These are phyloP conservation scores for Rubroboletus satanas DNA, from an alignment of 768 basidiomycete genomes.

Conservation along the genomic window DNA sequence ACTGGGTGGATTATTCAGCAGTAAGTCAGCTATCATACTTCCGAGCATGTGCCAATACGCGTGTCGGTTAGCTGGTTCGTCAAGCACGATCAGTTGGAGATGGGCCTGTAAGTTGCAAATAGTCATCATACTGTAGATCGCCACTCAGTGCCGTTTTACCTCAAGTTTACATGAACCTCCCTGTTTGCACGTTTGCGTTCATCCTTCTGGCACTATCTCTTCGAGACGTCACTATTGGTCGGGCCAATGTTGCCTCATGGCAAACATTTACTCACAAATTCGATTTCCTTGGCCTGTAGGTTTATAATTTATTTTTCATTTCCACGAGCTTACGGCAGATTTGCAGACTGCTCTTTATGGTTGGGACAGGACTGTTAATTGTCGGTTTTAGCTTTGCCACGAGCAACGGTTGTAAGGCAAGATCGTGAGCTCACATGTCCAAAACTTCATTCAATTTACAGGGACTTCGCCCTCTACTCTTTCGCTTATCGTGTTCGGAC, in stretches of 20 bases:
- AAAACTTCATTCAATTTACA: constrained; percentile 30
- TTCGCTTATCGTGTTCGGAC: constrained; percentile 53
- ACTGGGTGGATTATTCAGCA: constrained; percentile 78
- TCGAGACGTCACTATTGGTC: constrained; percentile 48
- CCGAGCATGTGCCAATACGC: constrained; percentile 15
- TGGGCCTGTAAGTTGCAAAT: constrained; percentile 68
- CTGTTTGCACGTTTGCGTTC: constrained; percentile 61
- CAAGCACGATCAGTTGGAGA: constrained; percentile 58
- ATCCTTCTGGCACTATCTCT: constrained; percentile 59
- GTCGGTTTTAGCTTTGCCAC: constrained; percentile 79
- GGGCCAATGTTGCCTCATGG: constrained; percentile 53
- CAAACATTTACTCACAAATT: constrained; percentile 50
- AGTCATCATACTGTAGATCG: constrained; percentile 4
- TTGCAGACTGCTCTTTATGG: constrained; percentile 66
- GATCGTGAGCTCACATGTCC: not conserved
- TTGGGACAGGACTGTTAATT: constrained; percentile 67
- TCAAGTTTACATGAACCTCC: constrained; percentile 80
- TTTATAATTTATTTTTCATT: constrained; percentile 19
- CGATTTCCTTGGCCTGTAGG: constrained; percentile 79
- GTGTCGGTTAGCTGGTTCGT: constrained; percentile 29
- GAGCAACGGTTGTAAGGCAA: constrained; percentile 58
- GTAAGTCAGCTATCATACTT: constrained; percentile 38
- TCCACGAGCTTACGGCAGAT: constrained; percentile 18
- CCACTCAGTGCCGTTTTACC: constrained; percentile 13
- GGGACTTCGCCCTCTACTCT: constrained; percentile 65